Base-by-base conservation (phyloP, 768 basidiomycete genomes). In the Leccinum uliginosum region DNA sequence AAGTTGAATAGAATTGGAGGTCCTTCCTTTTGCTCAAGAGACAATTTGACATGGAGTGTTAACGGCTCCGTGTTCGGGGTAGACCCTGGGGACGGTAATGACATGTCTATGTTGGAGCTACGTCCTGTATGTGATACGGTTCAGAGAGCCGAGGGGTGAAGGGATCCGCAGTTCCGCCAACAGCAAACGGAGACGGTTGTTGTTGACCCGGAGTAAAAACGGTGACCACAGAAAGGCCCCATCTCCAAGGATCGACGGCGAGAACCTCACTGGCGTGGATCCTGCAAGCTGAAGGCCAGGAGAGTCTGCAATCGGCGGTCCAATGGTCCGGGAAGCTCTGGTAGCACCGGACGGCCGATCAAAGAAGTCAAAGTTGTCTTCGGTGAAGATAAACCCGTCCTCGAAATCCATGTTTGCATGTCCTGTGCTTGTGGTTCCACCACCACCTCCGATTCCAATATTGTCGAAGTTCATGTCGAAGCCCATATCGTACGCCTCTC, bases 351-450 rank as follows among this genome's bases (percentile, higher is more conserved):
- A 74, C 0, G 83, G 84, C 24, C 77, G 78, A 65, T 93, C 90
- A 66, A 93, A 94, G 71, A 91, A 93, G 67, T 82, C 87, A 69
- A 93, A 94, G 69, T 94, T 92, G 54, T 92, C 91, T 51, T 94
- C 91, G 0, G 91, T 92, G 50, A 72, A 71, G 23, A 59, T 63
- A 63, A 93, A 86, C 1, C 76, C 79, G 21, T 83, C 80, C 32
- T 85, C 83, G 53, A 82, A 82, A 44, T 81, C 82, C 69, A 78
- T 71, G 51, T 71, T 71, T 51, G 70, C 67, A 38, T 63, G 69
- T 7, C 55, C 67, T 30, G 65, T 58, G 44, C 59, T 62, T 29
- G 64, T 56, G 19, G 64, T 44, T 32, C 67, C 62, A n/a, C 64
- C 63, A 8, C 63, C 59, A 15, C 71, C 63, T 29, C 69, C 69